phyloP scores from a whole-genome alignment of 495 filamentous ascomycete species.

The Copromyces sp. region DNA sequence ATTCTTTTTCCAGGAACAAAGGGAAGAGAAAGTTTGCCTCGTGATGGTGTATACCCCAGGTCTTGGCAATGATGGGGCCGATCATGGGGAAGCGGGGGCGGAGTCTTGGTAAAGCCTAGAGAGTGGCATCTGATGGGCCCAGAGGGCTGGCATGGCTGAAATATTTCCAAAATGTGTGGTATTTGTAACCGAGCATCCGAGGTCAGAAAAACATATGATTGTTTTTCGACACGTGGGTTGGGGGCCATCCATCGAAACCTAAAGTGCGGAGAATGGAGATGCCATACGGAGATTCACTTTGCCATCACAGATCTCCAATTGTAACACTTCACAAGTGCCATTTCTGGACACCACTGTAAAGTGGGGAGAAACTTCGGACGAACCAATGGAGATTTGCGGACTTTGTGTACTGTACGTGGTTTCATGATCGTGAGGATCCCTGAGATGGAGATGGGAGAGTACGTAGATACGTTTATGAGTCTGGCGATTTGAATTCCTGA shows the following conservation, averaged over 20 bases:
- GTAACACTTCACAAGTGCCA: not conserved
- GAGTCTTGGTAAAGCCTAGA: not conserved
- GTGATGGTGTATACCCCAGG: not conserved
- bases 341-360: not conserved
- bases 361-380: not conserved
- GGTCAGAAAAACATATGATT: not conserved
- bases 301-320: not conserved
- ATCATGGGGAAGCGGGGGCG: slow-evolving; percentile 2
- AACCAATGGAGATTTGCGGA: not conserved
- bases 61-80: not conserved
- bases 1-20: not conserved
- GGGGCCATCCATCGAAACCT: not conserved
- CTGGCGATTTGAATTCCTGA: not conserved
- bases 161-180: not conserved
- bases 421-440: not conserved
- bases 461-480: not conserved
- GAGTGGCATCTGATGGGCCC: not conserved
- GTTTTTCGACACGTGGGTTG: not conserved
- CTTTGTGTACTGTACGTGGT: not conserved
- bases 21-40: not conserved
- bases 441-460: not conserved
- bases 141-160: not conserved
- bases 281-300: not conserved
- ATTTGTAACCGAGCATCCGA: not conserved
- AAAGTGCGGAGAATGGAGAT: not conserved